Evolutionary conservation across 768 basidiomycete species (phyloP), one percentile per base, ranked within the genome.

Genomic region (Termitomyces sp.): DNA sequence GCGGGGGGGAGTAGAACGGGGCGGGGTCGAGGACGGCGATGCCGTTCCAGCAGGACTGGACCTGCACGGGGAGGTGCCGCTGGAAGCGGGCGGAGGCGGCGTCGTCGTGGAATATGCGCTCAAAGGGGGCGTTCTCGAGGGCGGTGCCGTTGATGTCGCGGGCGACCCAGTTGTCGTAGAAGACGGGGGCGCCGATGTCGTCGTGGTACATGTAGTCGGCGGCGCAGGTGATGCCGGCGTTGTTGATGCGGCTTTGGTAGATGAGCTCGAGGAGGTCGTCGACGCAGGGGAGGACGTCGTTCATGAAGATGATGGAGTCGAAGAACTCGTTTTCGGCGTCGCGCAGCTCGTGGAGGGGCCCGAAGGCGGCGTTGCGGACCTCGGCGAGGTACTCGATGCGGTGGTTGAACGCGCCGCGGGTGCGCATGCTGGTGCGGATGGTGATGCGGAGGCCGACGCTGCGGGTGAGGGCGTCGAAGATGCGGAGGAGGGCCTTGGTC

Each of bases 311-410:
- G 75, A 99, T 91, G 38, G 88, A 85, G 75, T 99, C 96, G 64
- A 98, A 99, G 65, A 92, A 88, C 73, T 98, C 96, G 69, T 90
- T 90, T 69, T 94, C 87, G 26, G 87, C 76, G 69, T 97, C 95
- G 42, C 97, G 81, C 38, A 97, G 81, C 67, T 98, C 97, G 74
- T 96, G 90, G 24, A 98, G 77, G 1, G 97, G 97, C 2, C 91
- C 94, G 70, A 99, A 91, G 14, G 97, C 97, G 28, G 93, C 88
- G 71, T 99, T 98, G 59, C 97, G 90, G n/a, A 99, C 96, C 69
- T 99, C 96, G n/a, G 97, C 97, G 53, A 99, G 87, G 75, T 99
- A 99, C 73, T 99, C 97, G 78, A 99, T 99, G 54, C 97, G 95
- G 71, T 99, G 97, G 73, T 96, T 96, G 80, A 98, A 98, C 9